Evolutionary conservation across 2,329 filamentous ascomycete genomes (phyloP).

Genomic region (Neurospora crassa): DNA sequence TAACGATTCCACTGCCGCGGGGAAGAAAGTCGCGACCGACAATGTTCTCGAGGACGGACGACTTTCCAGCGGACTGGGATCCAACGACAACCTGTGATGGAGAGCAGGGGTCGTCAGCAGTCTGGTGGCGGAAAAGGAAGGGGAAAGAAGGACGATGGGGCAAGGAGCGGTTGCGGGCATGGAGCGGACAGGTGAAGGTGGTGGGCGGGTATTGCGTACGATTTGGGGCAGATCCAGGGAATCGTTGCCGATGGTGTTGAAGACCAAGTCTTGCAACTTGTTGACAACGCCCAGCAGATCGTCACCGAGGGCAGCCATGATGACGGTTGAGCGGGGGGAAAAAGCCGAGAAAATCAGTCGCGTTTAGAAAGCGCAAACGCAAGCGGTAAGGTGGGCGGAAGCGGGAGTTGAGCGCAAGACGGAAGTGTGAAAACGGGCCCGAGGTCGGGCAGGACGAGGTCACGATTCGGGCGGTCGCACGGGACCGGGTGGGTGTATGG

Average conservation of each 20-base stretch:
- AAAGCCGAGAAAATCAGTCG: background rate
- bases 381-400: background rate
- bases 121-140: constrained; percentile 4
- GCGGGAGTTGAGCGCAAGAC: background rate
- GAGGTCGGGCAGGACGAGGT: background rate
- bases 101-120: constrained; percentile 14
- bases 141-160: no score
- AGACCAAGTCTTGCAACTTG: constrained; percentile 96
- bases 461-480: background rate
- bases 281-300: constrained; percentile 94
- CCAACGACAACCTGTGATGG: constrained; percentile 79
- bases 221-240: constrained; percentile 96
- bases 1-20: constrained; percentile 93
- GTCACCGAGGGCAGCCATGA: constrained; percentile 91
- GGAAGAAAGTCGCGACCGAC: constrained; percentile 96
- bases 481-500: background rate
- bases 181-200: background rate
- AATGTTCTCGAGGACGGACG: constrained; percentile 96
- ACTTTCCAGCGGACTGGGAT: constrained; percentile 97
- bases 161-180: background rate
- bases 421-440: background rate
- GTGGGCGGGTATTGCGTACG: constrained; percentile 45
- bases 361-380: background rate
- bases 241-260: constrained; percentile 99
- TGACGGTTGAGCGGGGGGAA: constrained; percentile 12